phyloP scores from a whole-genome alignment of 768 basidiomycete species.

The Goffeauzyma gilvescens region DNA sequence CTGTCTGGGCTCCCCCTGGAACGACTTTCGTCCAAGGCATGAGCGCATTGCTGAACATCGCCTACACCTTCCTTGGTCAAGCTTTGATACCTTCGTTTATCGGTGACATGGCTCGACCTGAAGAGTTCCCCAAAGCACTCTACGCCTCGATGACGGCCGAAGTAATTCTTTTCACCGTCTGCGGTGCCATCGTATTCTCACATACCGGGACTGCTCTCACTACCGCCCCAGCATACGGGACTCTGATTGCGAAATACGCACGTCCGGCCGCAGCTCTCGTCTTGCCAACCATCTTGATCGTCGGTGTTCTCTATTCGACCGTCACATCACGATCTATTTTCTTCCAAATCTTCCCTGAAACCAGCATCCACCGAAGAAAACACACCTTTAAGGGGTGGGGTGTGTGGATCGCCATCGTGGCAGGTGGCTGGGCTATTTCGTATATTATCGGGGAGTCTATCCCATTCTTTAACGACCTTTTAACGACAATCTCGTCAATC shows the following conservation, averaged over 20 bases:
- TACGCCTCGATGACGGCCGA: constrained; percentile 19
- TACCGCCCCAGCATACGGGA: constrained; percentile 15
- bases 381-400: constrained; percentile 18
- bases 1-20: constrained; percentile 17
- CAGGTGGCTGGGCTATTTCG: constrained; percentile 12
- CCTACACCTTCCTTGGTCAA: constrained; percentile 18
- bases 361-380: constrained; percentile 11
- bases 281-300: constrained; percentile 16
- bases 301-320: constrained; percentile 13
- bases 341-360: constrained; percentile 20
- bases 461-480: constrained; percentile 17
- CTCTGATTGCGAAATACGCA: constrained; percentile 11
- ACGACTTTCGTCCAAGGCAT: constrained; percentile 16
- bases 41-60: constrained; percentile 10
- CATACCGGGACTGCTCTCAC: constrained; percentile 11
- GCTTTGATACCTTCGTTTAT: constrained; percentile 18
- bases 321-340: constrained; percentile 18
- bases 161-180: constrained; percentile 15
- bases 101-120: constrained; percentile 16
- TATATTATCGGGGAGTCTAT: constrained; percentile 17
- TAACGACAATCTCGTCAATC: constrained; percentile 10
- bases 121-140: constrained; percentile 20
- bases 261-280: constrained; percentile 14
- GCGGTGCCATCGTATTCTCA: constrained; percentile 15
- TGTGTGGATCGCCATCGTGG: constrained; percentile 15